Evolutionary conservation across 495 filamentous ascomycete species (phyloP).

Genomic region (Penicillium crystallinum): DNA sequence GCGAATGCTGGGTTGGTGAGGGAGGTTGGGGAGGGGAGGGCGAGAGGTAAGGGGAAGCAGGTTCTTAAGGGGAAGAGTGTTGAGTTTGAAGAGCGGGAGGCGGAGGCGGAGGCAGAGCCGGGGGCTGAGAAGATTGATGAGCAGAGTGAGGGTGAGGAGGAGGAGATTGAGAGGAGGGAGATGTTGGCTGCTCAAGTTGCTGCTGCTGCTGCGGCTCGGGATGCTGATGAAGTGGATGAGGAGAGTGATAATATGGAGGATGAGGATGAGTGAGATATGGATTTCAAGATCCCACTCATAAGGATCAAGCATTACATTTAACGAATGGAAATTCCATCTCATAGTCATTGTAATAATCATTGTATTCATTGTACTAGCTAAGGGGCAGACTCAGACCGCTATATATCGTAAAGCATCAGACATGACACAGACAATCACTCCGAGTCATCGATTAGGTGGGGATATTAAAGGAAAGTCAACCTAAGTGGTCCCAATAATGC

Average conservation of each 20-base stretch:
- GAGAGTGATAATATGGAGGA: constrained; percentile 13
- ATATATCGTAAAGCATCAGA: constrained; percentile 18
- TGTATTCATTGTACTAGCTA: neutral
- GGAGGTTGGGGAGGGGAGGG: constrained; percentile 16
- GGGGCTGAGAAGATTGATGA: constrained; percentile 13
- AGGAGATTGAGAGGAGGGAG: constrained; percentile 29
- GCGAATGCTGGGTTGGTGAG: constrained; percentile 12
- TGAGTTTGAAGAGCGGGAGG: constrained; percentile 13
- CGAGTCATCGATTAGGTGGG: constrained; percentile 11
- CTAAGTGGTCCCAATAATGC: constrained; percentile 1
- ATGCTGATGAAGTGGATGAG: constrained; percentile 17
- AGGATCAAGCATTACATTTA: too few relatives aligned
- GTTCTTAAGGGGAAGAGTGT: constrained; percentile 16
- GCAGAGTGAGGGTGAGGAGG: constrained; percentile 36
- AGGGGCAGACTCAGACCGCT: neutral
- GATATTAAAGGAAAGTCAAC: neutral
- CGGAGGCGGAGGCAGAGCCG: constrained; percentile 9
- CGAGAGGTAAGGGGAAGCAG: constrained; percentile 11
- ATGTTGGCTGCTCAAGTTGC: constrained; percentile 28
- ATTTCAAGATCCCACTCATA: too few relatives aligned
- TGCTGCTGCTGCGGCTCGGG: constrained; percentile 24
- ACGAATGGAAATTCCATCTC: too few relatives aligned
- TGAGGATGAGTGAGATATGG: constrained; percentile 10
- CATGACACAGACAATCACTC: constrained; percentile 4
- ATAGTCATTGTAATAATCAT: neutral